A percentile compares a stretch with the other conserved stretches of the same genome.
Conservation (phyloP, 1,284 basidiomycete species). For the Ganoderma lingzhi region DNA sequence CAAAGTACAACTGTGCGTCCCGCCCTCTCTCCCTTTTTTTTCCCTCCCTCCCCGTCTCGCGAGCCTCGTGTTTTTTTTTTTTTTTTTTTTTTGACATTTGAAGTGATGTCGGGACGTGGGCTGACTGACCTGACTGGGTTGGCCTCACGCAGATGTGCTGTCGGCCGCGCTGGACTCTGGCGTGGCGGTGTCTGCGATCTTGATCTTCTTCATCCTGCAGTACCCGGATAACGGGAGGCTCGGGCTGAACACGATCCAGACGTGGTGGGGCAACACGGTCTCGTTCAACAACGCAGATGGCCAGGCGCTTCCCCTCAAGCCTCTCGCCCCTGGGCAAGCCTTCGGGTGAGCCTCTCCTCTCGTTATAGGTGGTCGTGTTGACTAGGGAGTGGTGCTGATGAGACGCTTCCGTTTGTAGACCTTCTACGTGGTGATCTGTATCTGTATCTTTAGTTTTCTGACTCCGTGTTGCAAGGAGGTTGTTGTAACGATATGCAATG, state of each 20-base stretch:
- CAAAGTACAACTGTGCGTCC: constrained; percentile 54
- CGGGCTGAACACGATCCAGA: constrained; percentile 58
- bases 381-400: background rate
- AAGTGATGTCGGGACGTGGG: background rate
- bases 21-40: too few relatives aligned
- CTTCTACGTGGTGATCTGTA: background rate
- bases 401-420: background rate
- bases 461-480: background rate
- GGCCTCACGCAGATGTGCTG: constrained; percentile 50
- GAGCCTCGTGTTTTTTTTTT: background rate
- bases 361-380: background rate
- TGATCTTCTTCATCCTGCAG: constrained; percentile 76
- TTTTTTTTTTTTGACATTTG: too few relatives aligned
- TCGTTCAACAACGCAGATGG: constrained; percentile 54
- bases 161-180: constrained; percentile 69
- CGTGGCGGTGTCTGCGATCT: constrained; percentile 62
- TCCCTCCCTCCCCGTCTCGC: background rate
- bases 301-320: constrained; percentile 40
- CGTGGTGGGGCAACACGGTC: constrained; percentile 80
- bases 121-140: too few relatives aligned
- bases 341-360: constrained; percentile 46
- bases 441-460: background rate
- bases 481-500: constrained; percentile 1
- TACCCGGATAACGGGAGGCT: constrained; percentile 71
- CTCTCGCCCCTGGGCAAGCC: constrained; percentile 41